These are phyloP conservation scores for Thermomyces lanuginosus DNA, from an alignment of 2,329 filamentous ascomycete genomes.

Conservation along the genomic window DNA sequence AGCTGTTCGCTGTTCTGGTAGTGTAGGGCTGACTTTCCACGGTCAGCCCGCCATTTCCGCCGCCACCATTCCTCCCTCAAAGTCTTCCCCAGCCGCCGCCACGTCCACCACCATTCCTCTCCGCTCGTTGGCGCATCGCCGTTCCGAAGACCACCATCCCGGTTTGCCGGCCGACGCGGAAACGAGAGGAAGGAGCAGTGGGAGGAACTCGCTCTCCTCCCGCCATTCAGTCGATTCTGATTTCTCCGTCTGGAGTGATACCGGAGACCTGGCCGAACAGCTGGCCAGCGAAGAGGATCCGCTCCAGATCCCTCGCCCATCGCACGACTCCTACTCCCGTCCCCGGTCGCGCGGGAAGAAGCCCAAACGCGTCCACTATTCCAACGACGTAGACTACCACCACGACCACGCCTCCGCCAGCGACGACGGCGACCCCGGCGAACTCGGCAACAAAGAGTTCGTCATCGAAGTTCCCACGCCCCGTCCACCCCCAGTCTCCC, in stretches of 20 bases:
- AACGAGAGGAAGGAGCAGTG: slow-evolving; percentile 34
- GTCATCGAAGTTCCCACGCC: slow-evolving; percentile 61
- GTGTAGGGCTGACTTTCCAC: slow-evolving; percentile 52
- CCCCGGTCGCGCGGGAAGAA: slow-evolving; percentile 22
- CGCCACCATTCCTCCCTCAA: slow-evolving; percentile 73
- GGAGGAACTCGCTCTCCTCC: slow-evolving; percentile 36
- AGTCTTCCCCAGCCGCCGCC: slow-evolving; percentile 41
- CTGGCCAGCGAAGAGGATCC: slow-evolving; percentile 70
- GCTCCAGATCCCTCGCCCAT: slow-evolving; percentile 50
- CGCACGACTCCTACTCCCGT: slow-evolving; percentile 37
- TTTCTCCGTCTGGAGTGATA: slow-evolving; percentile 81
- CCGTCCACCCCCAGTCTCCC: slow-evolving; percentile 44
- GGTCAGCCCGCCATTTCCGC: slow-evolving; percentile 55
- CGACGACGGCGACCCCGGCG: slow-evolving; percentile 4
- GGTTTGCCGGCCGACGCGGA: slow-evolving; percentile 25
- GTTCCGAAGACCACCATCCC: slow-evolving; percentile 13
- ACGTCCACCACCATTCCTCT: slow-evolving; percentile 87
- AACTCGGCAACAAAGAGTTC: slow-evolving; percentile 21
- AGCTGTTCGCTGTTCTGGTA: not conserved
- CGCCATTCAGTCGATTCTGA: slow-evolving; percentile 44
- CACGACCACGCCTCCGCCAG: too few relatives aligned
- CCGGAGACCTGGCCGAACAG: slow-evolving; percentile 87
- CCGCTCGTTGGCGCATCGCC: slow-evolving; percentile 37
- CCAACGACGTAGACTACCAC: slow-evolving; percentile 31
- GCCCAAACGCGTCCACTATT: slow-evolving; percentile 56